A percentile compares a stretch with the other conserved stretches of the same genome.
Conservation (phyloP, 257 asterid species). For the Ilex aquifolium region DNA sequence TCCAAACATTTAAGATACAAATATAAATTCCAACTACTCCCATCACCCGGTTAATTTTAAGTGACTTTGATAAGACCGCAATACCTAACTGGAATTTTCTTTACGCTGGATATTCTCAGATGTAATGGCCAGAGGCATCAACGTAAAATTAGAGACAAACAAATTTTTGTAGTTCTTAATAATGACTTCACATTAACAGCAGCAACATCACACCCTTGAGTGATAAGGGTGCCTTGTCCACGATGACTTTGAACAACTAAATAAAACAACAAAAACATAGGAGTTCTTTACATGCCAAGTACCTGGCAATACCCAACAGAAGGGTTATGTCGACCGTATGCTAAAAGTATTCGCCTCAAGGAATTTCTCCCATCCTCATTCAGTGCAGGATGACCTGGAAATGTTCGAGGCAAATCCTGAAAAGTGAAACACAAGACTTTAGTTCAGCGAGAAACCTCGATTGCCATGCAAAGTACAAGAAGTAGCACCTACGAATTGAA, state of each 20-base stretch:
- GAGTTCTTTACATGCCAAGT: constrained; percentile 15
- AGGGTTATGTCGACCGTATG: constrained; percentile 88
- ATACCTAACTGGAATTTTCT: no score
- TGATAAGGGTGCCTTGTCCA: no score
- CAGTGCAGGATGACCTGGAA: constrained; percentile 94
- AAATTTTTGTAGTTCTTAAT: no score
- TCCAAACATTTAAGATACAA: not conserved
- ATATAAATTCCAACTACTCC: no score
- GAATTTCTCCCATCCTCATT: constrained; percentile 80
- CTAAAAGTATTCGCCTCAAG: constrained; percentile 76
- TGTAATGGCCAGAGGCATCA: no score
- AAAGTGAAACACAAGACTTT: constrained; percentile 17
- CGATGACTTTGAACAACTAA: not conserved
- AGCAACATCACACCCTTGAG: no score
- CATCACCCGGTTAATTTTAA: no score
- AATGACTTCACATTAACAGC: no score
- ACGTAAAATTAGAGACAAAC: no score
- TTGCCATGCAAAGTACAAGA: constrained; percentile 36
- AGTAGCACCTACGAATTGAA: constrained; percentile 92
- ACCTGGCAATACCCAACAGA: constrained; percentile 98
- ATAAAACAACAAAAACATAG: constrained; percentile 5
- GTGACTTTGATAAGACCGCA: no score
- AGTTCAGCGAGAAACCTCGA: constrained; percentile 21
- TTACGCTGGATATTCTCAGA: no score
- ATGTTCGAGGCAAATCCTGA: constrained; percentile 92